These are phyloP conservation scores for Posidonia oceanica DNA, from an alignment of 116 monocot genomes.

Conservation along the genomic window DNA sequence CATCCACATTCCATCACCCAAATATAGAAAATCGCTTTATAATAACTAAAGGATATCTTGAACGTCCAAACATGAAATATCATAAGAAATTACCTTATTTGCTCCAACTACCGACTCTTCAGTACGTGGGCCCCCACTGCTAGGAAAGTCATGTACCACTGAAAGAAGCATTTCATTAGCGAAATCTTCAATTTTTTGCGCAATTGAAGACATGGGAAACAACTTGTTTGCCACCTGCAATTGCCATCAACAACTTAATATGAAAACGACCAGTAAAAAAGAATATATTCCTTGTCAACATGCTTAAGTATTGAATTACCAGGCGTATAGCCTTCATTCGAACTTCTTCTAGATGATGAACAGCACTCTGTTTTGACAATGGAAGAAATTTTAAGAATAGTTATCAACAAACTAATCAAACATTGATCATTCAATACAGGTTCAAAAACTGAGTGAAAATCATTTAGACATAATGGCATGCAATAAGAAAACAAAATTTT, in stretches of 20 bases:
- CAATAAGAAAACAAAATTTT: background rate
- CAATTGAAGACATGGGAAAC: slow-evolving; percentile 68
- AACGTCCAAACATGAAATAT: background rate
- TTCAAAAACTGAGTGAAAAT: background rate
- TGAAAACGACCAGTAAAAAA: background rate
- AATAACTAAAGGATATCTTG: background rate
- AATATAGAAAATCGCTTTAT: background rate
- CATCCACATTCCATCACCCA: too few species aligned
- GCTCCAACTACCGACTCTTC: background rate
- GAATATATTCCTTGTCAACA: background rate
- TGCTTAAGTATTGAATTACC: slow-evolving; percentile 33
- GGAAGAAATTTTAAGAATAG: background rate
- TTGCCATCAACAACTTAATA: background rate
- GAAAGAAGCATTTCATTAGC: slow-evolving; percentile 65
- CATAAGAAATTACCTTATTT: slow-evolving; percentile 6
- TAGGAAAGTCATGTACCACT: slow-evolving; percentile 22
- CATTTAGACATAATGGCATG: background rate
- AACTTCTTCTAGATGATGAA: slow-evolving; percentile 80
- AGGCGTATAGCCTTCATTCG: slow-evolving; percentile 98
- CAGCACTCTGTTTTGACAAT: slow-evolving; percentile 47
- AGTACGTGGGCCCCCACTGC: slow-evolving; percentile 5
- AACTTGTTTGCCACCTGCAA: slow-evolving; percentile 96
- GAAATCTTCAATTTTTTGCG: slow-evolving; percentile 84
- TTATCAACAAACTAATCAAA: background rate
- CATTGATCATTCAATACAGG: too few species aligned